A percentile compares a stretch with the other conserved stretches of the same genome.
These are phyloP conservation scores for Triticum turgidum DNA, from an alignment of 176 grass and related monocot species.

Conservation along the genomic window DNA sequence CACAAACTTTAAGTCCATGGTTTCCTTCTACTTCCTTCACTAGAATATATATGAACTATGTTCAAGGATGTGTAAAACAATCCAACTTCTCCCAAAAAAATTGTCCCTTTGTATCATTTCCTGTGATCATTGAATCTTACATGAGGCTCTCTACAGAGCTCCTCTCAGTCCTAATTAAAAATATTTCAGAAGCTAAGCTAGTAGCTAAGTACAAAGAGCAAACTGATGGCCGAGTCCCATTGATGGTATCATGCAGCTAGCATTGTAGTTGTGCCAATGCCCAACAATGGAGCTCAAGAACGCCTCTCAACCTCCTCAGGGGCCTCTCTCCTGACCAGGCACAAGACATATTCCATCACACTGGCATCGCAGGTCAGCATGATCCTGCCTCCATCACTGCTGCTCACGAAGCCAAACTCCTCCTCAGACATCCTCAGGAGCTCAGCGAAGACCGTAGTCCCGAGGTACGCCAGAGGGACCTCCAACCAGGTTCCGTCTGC, in stretches of 20 bases:
- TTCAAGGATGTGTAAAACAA: no score
- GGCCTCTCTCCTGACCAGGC: slow-evolving; percentile 35
- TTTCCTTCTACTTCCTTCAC: no score
- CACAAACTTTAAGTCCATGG: no score
- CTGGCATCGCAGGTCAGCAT: slow-evolving; percentile 44
- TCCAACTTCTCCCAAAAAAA: neutral
- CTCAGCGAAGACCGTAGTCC: neutral
- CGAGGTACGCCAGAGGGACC: slow-evolving; percentile 33
- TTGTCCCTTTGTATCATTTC: neutral
- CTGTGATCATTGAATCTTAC: neutral
- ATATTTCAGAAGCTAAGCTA: neutral
- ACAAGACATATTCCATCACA: slow-evolving; percentile 45
- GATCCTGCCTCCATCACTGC: slow-evolving; percentile 34
- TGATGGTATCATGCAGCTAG: neutral
- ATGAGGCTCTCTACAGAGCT: neutral
- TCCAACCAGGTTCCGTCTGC: neutral
- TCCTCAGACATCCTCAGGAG: slow-evolving; percentile 28
- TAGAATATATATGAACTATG: no score
- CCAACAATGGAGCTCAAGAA: slow-evolving; percentile 43
- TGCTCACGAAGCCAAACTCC: slow-evolving; percentile 30
- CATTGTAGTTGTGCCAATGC: slow-evolving; percentile 5
- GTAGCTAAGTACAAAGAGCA: slow-evolving; percentile 9
- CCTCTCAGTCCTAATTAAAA: neutral
- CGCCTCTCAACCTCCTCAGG: slow-evolving; percentile 42
- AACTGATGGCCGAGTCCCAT: neutral